Evolutionary conservation across 1,139 yeast species (phyloP), one percentile per base, ranked within the genome.

Genomic region (Komagataea norvegica): DNA sequence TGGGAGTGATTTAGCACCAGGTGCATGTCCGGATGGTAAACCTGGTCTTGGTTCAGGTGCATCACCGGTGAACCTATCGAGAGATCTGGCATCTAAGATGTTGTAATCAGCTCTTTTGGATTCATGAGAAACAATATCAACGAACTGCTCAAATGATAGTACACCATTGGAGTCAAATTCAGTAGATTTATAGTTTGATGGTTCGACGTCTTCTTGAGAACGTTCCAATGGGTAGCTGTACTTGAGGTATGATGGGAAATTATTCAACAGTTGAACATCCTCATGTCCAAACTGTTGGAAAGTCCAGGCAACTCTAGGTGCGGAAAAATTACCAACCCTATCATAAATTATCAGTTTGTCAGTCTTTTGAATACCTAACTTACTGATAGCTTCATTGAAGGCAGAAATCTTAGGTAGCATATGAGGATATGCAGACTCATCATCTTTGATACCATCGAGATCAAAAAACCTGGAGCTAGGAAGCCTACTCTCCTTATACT

Each of bases 291-390:
- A 85, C 4, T 83, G 67, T 21, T 78, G 68, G 51, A 89, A 71
- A 52, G 88, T 86, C 96, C 96, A 91, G 1, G 89, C 89, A 20
- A 84, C 93, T 47, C 98, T 69, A 24, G 97, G 96, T 5, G 89
- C 77, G 28, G 94, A 80, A 60, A 89, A 87, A 45, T 84, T 77
- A 1, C 95, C 95, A 30, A 73, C 71, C 47, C 79, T 77, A 59
- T 91, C 98, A 57, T 91, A 91, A 8, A 91, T 77, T n/a, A 91
- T 81, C 36, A 91, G 57, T 14, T 67, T 63, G 47, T 88, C 93
- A 28, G 65, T 60, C 34, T 60, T 61, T 21, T 51, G 51, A 17
- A 58, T 54, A 11, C 56, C 80, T 57, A 59, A 57, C 15, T 69
- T 54, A 22, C 73, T 59, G 58, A 85, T 69, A 1, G 72, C 69